These are phyloP conservation scores for Suillus lakei DNA, from an alignment of 768 basidiomycete species.

Conservation along the genomic window DNA sequence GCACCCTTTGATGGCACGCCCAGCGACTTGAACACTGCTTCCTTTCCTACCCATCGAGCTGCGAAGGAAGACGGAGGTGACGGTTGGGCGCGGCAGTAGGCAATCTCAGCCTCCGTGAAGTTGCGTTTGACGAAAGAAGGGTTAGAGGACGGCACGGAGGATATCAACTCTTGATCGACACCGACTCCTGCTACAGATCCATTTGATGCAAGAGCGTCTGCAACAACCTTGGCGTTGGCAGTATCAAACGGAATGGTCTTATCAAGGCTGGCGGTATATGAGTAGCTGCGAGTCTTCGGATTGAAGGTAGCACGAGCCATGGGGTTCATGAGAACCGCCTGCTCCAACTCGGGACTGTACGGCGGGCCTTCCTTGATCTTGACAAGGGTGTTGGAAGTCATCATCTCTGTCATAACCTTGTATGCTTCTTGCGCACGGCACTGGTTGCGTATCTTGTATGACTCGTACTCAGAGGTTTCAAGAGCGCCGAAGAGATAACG, in stretches of 20 bases:
- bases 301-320: constrained; percentile 84
- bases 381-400: constrained; percentile 92
- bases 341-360: constrained; percentile 85
- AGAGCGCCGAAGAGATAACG: constrained; percentile 88
- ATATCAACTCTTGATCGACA: constrained; percentile 92
- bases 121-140: constrained; percentile 88
- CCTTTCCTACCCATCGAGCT: constrained; percentile 96
- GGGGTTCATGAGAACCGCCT: constrained; percentile 87
- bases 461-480: constrained; percentile 74
- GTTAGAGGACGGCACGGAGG: constrained; percentile 88
- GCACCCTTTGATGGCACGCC: constrained; percentile 91
- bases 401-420: constrained; percentile 94
- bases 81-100: constrained; percentile 87
- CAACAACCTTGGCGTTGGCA: constrained; percentile 70
- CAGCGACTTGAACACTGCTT: constrained; percentile 96
- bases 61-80: constrained; percentile 91
- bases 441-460: constrained; percentile 74
- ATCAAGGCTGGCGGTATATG: constrained; percentile 70
- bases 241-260: constrained; percentile 57
- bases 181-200: constrained; percentile 75
- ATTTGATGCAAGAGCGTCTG: constrained; percentile 43
- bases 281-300: constrained; percentile 85
- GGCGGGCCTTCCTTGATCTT: constrained; percentile 95
- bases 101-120: constrained; percentile 88
- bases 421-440: constrained; percentile 73